Conservation (phyloP, 495 filamentous ascomycete genomes). For the Xylaria longipes region DNA sequence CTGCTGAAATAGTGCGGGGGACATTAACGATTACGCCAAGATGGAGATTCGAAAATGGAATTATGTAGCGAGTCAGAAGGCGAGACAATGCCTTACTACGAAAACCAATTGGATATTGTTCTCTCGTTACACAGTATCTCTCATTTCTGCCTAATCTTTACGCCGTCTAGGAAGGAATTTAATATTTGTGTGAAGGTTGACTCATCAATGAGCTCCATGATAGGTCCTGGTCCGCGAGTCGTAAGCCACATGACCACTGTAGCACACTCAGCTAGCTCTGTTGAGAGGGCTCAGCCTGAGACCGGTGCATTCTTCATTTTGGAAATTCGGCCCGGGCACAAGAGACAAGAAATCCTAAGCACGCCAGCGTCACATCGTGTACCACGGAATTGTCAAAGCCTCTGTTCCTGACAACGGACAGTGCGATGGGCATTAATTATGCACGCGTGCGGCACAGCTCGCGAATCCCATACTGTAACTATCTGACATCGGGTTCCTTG, state of each 20-base stretch:
- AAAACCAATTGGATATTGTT: not conserved
- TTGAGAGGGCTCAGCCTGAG: not conserved
- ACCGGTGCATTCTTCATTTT: too few species aligned
- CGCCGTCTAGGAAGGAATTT: not conserved
- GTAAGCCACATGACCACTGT: not conserved
- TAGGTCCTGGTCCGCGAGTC: not conserved
- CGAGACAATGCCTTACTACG: not conserved
- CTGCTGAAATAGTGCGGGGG: slow-evolving; percentile 28
- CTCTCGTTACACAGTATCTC: not conserved
- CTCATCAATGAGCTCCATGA: not conserved
- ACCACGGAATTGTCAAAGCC: not conserved
- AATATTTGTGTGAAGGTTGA: not conserved
- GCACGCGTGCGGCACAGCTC: not conserved
- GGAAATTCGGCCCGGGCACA: too few species aligned
- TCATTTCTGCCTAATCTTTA: not conserved
- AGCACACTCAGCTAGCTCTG: not conserved
- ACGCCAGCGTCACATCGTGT: not conserved
- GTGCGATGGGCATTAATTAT: not conserved
- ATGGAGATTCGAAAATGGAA: not conserved
- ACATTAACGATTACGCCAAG: not conserved
- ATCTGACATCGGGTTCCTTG: not conserved
- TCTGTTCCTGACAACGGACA: not conserved
- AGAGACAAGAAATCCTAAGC: not conserved
- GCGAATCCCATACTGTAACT: not conserved
- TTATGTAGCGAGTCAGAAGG: not conserved